Percentiles rank a stretch among this genome's conserved stretches.
phyloP scores from a whole-genome alignment of 805 yeast genomes.

The Starmerella apis region DNA sequence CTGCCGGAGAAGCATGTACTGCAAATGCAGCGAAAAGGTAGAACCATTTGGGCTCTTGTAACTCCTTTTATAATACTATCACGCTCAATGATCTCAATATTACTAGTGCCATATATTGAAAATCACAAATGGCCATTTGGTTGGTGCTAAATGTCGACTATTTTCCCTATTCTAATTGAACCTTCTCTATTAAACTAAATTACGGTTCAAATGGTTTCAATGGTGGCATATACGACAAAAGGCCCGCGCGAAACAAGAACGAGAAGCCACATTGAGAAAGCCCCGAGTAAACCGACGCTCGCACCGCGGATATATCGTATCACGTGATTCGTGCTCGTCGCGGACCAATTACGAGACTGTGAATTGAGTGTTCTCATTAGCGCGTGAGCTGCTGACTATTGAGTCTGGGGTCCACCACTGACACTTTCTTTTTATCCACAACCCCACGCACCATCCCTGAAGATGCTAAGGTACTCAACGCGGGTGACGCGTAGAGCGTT shows the following conservation, averaged over 20 bases:
- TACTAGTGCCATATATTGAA: no score
- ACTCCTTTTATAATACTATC: no score
- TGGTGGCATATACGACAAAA: not conserved
- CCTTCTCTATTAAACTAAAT: no score
- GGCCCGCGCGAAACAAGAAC: not conserved
- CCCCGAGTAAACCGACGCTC: slow-evolving; percentile 5
- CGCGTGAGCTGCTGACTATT: slow-evolving; percentile 1
- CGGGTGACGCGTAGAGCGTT: slow-evolving; percentile 17
- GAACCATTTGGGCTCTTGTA: no score
- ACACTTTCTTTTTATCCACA: slow-evolving; percentile 2
- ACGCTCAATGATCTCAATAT: no score
- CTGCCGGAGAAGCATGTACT: no score
- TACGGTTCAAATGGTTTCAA: no score
- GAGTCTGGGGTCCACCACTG: slow-evolving; percentile 3
- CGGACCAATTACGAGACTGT: slow-evolving; percentile 3
- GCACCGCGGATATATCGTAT: slow-evolving; percentile 1
- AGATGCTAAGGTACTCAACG: slow-evolving; percentile 9
- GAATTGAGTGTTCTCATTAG: not conserved
- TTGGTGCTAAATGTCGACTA: no score
- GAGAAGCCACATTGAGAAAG: not conserved
- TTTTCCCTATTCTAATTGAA: no score
- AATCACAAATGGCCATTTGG: no score
- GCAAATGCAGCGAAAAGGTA: no score
- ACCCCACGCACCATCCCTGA: not conserved
- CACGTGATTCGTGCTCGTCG: not conserved